Base-by-base conservation (phyloP, 768 basidiomycete species). In the Sporobolomyces roseus region DNA sequence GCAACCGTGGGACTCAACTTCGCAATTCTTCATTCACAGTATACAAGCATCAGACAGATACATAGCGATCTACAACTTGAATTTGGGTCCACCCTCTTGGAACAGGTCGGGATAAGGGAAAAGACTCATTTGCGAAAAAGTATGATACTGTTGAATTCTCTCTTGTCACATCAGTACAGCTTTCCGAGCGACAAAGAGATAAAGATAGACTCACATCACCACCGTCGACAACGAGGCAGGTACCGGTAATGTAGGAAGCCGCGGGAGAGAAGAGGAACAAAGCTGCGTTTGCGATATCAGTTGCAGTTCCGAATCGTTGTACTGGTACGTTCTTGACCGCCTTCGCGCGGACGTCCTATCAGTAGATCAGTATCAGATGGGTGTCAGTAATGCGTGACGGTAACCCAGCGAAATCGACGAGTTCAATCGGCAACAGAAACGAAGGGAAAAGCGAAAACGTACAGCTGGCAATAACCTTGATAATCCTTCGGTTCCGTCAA, bases 401-500 rank as follows among this genome's bases (percentile, higher is more conserved):
- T n/a, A n/a, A n/a, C n/a, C n/a, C n/a, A n/a, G n/a, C n/a, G n/a
- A n/a, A n/a, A n/a, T n/a, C n/a, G n/a, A n/a, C n/a, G n/a, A n/a
- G n/a, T n/a, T n/a, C n/a, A n/a, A n/a, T n/a, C n/a, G n/a, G n/a
- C 38, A 35, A 21, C 19, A 49, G 52, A 29, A 25, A 35, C 33
- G 9, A 13, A 12, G 38, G 9, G 17, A 17, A 41, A 41, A n/a
- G n/a, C n/a, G n/a, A n/a, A n/a, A n/a, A n/a, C n/a, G n/a, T n/a
- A n/a, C n/a, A n/a, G n/a, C n/a, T n/a, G 38, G 78, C 70, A 59
- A 66, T 21, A 83, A 76, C 27, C 80, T 75, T 14, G 78, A 74
- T 78, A 81, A 78, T 21, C 83, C 83, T 77, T 89, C 91, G 2
- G 94, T 96, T 14, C 82, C 85, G 7, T 76, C 83, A 65, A 94